Percentiles rank a stretch among this genome's conserved stretches.
These are phyloP conservation scores for Venturia oleaginea DNA, from an alignment of 2,329 filamentous ascomycete species.

Conservation along the genomic window DNA sequence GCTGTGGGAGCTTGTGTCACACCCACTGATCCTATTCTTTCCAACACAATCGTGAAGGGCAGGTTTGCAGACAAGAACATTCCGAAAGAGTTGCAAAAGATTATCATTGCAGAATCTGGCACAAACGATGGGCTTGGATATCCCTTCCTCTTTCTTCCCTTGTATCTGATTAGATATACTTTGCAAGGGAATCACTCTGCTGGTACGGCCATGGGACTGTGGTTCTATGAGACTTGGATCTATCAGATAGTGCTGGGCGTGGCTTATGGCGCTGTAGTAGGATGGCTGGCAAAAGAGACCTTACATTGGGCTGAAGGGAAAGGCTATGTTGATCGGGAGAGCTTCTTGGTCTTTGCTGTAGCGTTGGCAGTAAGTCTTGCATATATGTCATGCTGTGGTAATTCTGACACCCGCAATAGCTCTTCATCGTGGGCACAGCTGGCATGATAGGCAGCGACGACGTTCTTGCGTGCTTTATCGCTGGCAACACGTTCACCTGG, in stretches of 20 bases:
- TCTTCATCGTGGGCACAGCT: slow-evolving; percentile 50
- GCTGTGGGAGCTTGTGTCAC: slow-evolving; percentile 54
- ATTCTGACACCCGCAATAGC: slow-evolving; percentile 40
- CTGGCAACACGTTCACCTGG: slow-evolving; percentile 53
- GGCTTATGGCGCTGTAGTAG: slow-evolving; percentile 55
- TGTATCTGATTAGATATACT: slow-evolving; percentile 48
- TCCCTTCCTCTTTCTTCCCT: slow-evolving; percentile 51
- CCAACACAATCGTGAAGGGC: slow-evolving; percentile 53
- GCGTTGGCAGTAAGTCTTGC: slow-evolving; percentile 56
- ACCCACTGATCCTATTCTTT: slow-evolving; percentile 54
- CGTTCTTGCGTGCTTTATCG: slow-evolving; percentile 51
- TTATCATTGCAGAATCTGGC: slow-evolving; percentile 54
- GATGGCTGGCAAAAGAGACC: slow-evolving; percentile 72
- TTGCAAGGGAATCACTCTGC: slow-evolving; percentile 21
- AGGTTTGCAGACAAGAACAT: slow-evolving; percentile 56
- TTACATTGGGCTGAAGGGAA: slow-evolving; percentile 76
- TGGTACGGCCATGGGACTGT: slow-evolving; percentile 68
- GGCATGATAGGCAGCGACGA: slow-evolving; percentile 51
- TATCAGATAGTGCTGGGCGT: slow-evolving; percentile 49
- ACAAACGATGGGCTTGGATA: slow-evolving; percentile 56
- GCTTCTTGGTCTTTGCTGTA: slow-evolving; percentile 79
- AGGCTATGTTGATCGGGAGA: slow-evolving; percentile 77
- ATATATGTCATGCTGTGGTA: not conserved
- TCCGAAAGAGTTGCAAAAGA: slow-evolving; percentile 46
- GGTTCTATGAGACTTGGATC: slow-evolving; percentile 51